Percentiles rank a stretch among this genome's conserved stretches.
Conservation (phyloP, 192 early-diverging fungal genomes). For the Pecoramyces ruminantium region DNA sequence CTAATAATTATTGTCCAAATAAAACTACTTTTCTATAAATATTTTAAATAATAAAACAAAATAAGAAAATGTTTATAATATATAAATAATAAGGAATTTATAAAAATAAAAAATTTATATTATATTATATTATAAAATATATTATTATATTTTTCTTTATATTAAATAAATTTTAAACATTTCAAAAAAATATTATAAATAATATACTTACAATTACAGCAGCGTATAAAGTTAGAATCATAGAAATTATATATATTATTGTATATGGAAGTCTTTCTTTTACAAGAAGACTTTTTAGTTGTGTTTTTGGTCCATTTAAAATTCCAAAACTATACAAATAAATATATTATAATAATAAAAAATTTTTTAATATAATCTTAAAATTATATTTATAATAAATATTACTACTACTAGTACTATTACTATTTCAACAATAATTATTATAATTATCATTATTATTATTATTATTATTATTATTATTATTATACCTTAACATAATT, state of each 20-base stretch:
- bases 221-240: neutral
- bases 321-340: neutral
- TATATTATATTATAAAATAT: too few species aligned
- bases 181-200: neutral
- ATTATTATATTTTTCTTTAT: too few species aligned
- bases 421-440: too few species aligned
- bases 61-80: too few species aligned
- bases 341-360: too few species aligned
- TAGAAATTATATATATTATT: neutral
- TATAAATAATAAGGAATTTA: too few species aligned
- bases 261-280: neutral
- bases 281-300: neutral
- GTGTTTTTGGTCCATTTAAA: neutral
- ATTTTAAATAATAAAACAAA: too few species aligned
- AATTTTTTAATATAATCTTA: neutral
- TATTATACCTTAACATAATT: neutral
- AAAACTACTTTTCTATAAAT: neutral
- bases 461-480: too few species aligned
- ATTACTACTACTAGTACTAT: too few species aligned
- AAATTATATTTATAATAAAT: neutral
- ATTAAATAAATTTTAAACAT: too few species aligned
- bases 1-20: neutral
- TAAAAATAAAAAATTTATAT: too few species aligned
- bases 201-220: neutral
- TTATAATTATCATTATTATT: too few species aligned